Evolutionary conservation across 75 land plant genomes (phyloP), one percentile per base, ranked within the genome.

Genomic region (Azolla pinnata): DNA sequence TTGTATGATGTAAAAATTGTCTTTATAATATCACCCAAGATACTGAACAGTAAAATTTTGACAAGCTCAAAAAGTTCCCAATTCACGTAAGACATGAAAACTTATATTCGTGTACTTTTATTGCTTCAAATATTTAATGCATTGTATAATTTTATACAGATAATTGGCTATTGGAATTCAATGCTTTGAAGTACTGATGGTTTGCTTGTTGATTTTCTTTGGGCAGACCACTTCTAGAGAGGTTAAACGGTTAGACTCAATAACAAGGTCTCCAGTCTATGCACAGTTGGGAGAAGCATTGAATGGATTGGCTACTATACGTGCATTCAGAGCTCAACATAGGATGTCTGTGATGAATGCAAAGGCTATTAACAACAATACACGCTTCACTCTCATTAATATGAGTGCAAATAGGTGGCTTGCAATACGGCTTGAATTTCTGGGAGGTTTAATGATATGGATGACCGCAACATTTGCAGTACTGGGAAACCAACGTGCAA

Each of bases 251-350:
- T 51, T 95, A 44, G 96, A 95, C 59, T 95, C 99, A 21, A 80
- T 95, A 18, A 81, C 87, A 4, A 80, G 91, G 47, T 95, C 99
- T 44, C 99, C 99, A 44, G 99, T 95, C 17, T 95, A 95, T 79
- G 99, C 99, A 38, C 99, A 90, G 75, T 90, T 95, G 79, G 80
- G 91, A 30, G 99, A 95, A 71, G 99, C 99, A 33, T 70, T 95
- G 27, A 86, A 95, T 76, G 99, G 99, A 40, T 53, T 90, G 5
- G 79, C 90, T 27, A 86, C 88, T 18, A 95, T 95, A 18, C 86
- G 99, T 63, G 99, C 99, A 47, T 95, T 86, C 59, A 75, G 83
- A 65, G 96, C 99, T 56, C 82, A 95, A 76, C 97, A 95, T 54
- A 74, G 97, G n/a, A 83, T 95, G 90, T 86, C 91, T 26, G 68